Base-by-base conservation (phyloP, 495 filamentous ascomycete species). In the Talaromyces ruber region DNA sequence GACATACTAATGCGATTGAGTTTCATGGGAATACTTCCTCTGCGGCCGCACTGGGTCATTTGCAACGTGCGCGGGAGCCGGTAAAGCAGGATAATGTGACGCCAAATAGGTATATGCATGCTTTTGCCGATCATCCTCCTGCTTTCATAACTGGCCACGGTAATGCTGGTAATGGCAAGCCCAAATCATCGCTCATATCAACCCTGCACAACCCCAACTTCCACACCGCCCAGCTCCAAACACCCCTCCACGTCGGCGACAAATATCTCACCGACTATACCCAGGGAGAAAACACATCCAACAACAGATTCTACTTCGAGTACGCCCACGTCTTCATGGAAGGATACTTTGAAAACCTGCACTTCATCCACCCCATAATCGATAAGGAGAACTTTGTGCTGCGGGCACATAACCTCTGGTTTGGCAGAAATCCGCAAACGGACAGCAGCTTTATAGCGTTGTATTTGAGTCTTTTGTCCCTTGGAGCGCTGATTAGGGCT, bases 321-420 rank as follows among this genome's bases (percentile, higher is more conserved):
- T 70, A 75, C 24, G 75, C 75, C 1, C 72, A 77, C 64, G 62
- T 72, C 1, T 77, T 77, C 34, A 77, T 77, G 66, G 75, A 72
- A 64, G 75, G 73, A 6, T 77, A 77, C 63, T 77, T 77, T 53
- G 72, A 75, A 61, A 75, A 75, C 56, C 71, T 77, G 5, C 75
- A 77, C 51, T 75, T 74, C 55, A 72, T 77, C 30, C 74, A 77
- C 25, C 75, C 75, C 22, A 66, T 77, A 1, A 74, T 77, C 51
- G 74, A 77, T 53, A 77, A 75, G 63, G 74, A 76, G 26, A 70
- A 71, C 43, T 76, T 76, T 29, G 59, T 70, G 9, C 34, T 67
- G 14, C 75, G 72, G n/a, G 70, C 74, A 7, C 71, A 75, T 60
- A 64, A 75, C 29, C 64, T 77, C 1, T 77, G 75, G 75, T 68